Evolutionary conservation across 805 yeast species (phyloP).

Genomic region (Candida palmyrensis): DNA sequence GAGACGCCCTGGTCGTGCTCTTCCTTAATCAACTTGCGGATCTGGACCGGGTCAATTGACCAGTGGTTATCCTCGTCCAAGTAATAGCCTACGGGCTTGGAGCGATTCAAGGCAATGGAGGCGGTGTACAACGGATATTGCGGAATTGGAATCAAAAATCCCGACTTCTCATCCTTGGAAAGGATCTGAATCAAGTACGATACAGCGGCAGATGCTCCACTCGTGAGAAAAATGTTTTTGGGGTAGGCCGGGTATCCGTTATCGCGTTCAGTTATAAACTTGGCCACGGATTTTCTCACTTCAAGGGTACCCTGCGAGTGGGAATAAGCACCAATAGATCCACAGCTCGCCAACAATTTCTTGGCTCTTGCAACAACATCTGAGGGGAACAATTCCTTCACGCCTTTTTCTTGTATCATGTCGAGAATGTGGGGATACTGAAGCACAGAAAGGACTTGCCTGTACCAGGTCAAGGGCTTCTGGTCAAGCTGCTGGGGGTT

Average conservation of each 20-base stretch:
- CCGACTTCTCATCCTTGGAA: constrained; percentile 62
- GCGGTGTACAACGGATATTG: constrained; percentile 98
- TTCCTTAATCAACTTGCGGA: constrained; percentile 48
- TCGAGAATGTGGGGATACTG: constrained; percentile 74
- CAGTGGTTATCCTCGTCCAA: constrained; percentile 77
- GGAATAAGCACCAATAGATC: constrained; percentile 93
- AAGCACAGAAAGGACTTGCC: constrained; percentile 81
- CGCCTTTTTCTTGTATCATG: constrained; percentile 19
- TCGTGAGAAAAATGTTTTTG: constrained; percentile 74
- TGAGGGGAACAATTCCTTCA: constrained; percentile 38
- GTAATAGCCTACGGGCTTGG: constrained; percentile 82
- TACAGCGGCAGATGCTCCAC: constrained; percentile 97
- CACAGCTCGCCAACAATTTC: constrained; percentile 52
- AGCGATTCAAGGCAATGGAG: constrained; percentile 76
- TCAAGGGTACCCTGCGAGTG: constrained; percentile 81
- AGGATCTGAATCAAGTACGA: constrained; percentile 67
- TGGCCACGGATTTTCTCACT: constrained; percentile 74
- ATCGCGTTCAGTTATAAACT: constrained; percentile 76
- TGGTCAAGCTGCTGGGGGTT: constrained; percentile 97
- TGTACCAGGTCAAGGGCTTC: constrained; percentile 88
- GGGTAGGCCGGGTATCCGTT: constrained; percentile 56
- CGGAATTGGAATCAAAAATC: constrained; percentile 91
- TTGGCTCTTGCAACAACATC: constrained; percentile 77
- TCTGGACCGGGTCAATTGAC: constrained; percentile 72
- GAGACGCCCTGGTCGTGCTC: constrained; percentile 48